A percentile compares a stretch with the other conserved stretches of the same genome.
phyloP scores from a whole-genome alignment of 2,329 filamentous ascomycete genomes.

The Aspergillus thermomutatus region DNA sequence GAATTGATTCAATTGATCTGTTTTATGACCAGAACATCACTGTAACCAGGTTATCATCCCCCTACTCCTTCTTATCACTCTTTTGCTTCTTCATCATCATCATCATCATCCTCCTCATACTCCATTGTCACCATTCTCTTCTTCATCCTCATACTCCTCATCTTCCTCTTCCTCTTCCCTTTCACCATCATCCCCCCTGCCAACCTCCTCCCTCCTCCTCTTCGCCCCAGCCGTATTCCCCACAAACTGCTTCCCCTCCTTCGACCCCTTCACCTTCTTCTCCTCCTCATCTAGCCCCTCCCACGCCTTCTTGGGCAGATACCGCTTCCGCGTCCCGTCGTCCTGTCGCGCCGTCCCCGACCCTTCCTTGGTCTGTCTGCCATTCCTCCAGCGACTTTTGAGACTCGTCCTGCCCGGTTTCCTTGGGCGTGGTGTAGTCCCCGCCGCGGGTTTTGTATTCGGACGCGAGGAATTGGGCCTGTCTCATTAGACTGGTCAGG shows the following conservation, averaged over 20 bases:
- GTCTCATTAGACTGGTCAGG: too few relatives aligned
- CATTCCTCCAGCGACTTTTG: conserved; percentile 46
- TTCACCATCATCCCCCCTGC: conserved; percentile 23
- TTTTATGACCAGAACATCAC: too few relatives aligned
- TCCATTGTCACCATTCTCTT: not conserved
- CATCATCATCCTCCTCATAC: not conserved
- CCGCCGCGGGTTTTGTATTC: conserved; percentile 49
- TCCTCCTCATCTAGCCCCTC: conserved; percentile 46
- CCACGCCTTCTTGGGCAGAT: conserved; percentile 49
- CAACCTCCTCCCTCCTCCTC: conserved; percentile 37
- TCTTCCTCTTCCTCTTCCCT: conserved; percentile 18
- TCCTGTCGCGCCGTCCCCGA: conserved; percentile 42
- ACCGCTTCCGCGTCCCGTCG: conserved; percentile 44
- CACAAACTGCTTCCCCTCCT: conserved; percentile 45
- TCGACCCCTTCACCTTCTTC: conserved; percentile 30
- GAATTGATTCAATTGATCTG: too few relatives aligned
- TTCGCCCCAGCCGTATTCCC: conserved; percentile 43
- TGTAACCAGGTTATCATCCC: too few relatives aligned
- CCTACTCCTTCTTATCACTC: not conserved
- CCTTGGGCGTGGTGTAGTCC: conserved; percentile 45
- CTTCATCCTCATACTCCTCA: not conserved
- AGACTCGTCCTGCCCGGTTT: conserved; percentile 39
- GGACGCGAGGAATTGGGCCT: conserved; percentile 47
- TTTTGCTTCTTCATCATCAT: not conserved
- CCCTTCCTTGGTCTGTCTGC: conserved; percentile 50